Evolutionary conservation across 352 stramenopile species (phyloP), one percentile per base, ranked within the genome.

Genomic region (Phytopythium mirpurense): DNA sequence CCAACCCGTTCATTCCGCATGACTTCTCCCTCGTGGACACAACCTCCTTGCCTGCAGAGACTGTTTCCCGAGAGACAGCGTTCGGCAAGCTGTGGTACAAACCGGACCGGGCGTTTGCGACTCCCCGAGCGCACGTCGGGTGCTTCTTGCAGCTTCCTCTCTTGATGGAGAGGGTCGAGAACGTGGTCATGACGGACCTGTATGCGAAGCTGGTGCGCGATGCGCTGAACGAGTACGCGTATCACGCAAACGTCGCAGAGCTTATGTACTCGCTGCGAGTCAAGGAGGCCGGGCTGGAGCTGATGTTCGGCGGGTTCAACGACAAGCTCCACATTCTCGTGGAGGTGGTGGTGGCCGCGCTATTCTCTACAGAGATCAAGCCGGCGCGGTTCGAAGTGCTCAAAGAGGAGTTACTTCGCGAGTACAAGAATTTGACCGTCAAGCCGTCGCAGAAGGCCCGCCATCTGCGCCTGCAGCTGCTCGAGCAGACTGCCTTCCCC

Each of bases 241-340:
- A 91, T 60, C 70, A 86, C 11, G 81, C 81, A 6, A 83, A 83
- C 45, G 78, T 89, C 29, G 79, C 81, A 0, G 75, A 88, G 54
- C 66, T 89, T 34, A 83, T 70, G 59, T 91, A 88, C 58, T 83
- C 72, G 34, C 60, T 91, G 15, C 67, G 73, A 18, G 63, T 86
- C 2, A 90, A 84, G 35, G 81, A 88, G 16, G 69, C 61, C 14
- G 76, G 74, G 0, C 43, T 91, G 34, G 76, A 90, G 57, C 60
- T 91, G 24, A 57, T 87, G 32, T 83, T 85, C 56, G 74, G 76
- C n/a, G 81, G 81, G 15, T 91, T 87, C 43, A 89, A 86, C 52
- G 74, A 91, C 54, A 91, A 91, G 46, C 58, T 90, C 19, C 56
- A 68, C 16, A n/a, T 81, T 37, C 63, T 91, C 41, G 74, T 88